Evolutionary conservation across 305 asterid genomes (phyloP).

Genomic region (Coffea humblotiana): DNA sequence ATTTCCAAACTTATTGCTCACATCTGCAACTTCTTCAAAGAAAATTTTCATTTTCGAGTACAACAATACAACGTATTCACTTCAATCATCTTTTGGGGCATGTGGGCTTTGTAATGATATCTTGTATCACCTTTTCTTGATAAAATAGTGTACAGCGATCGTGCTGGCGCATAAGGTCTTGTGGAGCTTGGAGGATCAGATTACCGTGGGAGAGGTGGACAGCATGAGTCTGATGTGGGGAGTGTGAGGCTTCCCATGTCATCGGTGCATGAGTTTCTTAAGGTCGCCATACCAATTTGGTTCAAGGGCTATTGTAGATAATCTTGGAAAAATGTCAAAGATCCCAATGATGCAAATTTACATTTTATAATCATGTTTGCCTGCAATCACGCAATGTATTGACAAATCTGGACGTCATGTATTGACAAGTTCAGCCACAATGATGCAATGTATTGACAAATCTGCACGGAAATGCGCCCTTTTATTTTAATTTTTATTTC

Average conservation of each 20-base stretch:
- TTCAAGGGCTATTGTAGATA: constrained; percentile 52
- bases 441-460: constrained; percentile 23
- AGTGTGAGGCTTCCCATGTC: constrained; percentile 63
- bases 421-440: constrained; percentile 24
- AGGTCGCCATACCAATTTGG: constrained; percentile 89
- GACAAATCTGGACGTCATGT: constrained; percentile 30
- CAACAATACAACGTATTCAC: not conserved
- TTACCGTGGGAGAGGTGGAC: constrained; percentile 85
- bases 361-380: constrained; percentile 54
- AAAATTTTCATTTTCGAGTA: not conserved
- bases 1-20: not conserved
- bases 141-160: constrained; percentile 64
- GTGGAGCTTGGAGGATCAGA: constrained; percentile 96
- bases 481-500: no score
- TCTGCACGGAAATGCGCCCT: no score
- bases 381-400: no score
- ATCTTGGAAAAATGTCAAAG: constrained; percentile 45
- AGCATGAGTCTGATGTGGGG: constrained; percentile 83
- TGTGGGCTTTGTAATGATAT: not conserved
- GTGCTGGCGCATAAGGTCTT: constrained; percentile 71
- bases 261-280: constrained; percentile 68
- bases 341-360: constrained; percentile 61
- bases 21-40: not conserved
- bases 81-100: not conserved
- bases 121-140: constrained; percentile 14